These are phyloP conservation scores for Rhodotorula sp. DNA, from an alignment of 1,284 basidiomycete species.

Conservation along the genomic window DNA sequence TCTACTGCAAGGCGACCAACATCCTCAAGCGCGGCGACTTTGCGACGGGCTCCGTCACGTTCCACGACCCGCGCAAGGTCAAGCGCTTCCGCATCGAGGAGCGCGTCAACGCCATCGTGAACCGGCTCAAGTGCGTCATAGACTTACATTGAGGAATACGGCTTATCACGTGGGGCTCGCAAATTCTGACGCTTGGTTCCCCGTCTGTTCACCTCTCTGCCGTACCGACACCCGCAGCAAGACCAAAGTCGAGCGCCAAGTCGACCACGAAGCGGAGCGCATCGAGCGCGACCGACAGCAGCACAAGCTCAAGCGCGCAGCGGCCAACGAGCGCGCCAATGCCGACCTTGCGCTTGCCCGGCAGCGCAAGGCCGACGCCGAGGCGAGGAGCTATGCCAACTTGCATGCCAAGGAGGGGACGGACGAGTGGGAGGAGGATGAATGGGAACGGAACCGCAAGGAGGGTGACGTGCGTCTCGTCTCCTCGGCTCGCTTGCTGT, in stretches of 20 bases:
- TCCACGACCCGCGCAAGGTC: slow-evolving; percentile 78
- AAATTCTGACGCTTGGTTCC: background rate
- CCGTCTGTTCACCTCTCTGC: background rate
- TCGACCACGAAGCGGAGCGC: slow-evolving; percentile 42
- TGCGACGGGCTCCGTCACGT: slow-evolving; percentile 92
- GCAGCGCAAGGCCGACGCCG: slow-evolving; percentile 70
- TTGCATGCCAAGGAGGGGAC: slow-evolving; percentile 50
- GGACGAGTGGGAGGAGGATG: slow-evolving; percentile 32
- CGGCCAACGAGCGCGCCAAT: slow-evolving; percentile 67
- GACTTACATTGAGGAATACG: background rate
- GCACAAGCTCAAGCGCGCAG: slow-evolving; percentile 64
- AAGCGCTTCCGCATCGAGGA: slow-evolving; percentile 69
- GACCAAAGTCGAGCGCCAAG: slow-evolving; percentile 51
- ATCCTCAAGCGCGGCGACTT: slow-evolving; percentile 90
- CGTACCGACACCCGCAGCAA: slow-evolving; percentile 58
- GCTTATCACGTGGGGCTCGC: background rate
- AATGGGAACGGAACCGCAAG: slow-evolving; percentile 25
- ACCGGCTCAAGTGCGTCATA: slow-evolving; percentile 64
- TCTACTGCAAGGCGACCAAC: slow-evolving; percentile 68
- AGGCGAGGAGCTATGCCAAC: slow-evolving; percentile 48
- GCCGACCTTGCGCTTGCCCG: slow-evolving; percentile 67
- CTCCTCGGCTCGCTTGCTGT: background rate
- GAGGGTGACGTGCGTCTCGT: slow-evolving; percentile 21
- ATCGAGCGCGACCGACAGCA: slow-evolving; percentile 79
- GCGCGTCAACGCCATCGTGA: slow-evolving; percentile 86